Base-by-base conservation (phyloP, 2,329 filamentous ascomycete species). In the Mycosphaerella arachidis region DNA sequence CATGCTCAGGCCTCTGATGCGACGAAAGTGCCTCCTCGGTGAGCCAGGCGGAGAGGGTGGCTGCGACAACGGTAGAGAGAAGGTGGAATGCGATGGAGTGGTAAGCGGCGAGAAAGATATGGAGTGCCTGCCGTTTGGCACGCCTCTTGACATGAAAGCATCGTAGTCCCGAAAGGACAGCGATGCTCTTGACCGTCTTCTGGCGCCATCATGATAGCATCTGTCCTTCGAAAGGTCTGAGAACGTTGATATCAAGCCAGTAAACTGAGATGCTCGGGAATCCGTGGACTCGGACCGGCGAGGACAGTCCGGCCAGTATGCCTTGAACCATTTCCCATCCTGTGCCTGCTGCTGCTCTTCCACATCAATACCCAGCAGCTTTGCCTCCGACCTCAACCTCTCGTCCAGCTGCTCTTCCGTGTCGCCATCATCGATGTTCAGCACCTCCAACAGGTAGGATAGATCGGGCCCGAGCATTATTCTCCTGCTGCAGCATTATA, bases 121-220 rank as follows among this genome's bases (percentile, higher is more conserved):
- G 7, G 71, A 72, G 16, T 68, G 58, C 37, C 67, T 60, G 18
- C 65, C 67, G 30, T 67, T 60, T 8, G 63, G 56, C 7, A 62
- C 62, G 6, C 70, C 67, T 27, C 68, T 64, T 13, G 67, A 63
- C 20, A 74, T 57, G 57, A 72, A 71, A 5, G 66, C 66, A 59
- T 74, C 73, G 55, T 73, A 73, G 56, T 74, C 72, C 50, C 66
- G 68, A 53, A 72, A 68, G 4, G 69, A 73, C 8, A 71, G 62
- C 10, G 71, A 70, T 13, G 67, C 60, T 53, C 63, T 61, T 12
- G 66, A 71, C 9, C 60, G 63, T 24, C 58, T 52, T 18, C 60
- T 53, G 1, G 48, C 46, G n/a, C 40, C 40, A 54, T 56, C 37
- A 53, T 59, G 33, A 51, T 43, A 40, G 55, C 61, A 40, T 64